These are phyloP conservation scores for Capronia americana DNA, from an alignment of 2,329 filamentous ascomycete species.

Conservation along the genomic window DNA sequence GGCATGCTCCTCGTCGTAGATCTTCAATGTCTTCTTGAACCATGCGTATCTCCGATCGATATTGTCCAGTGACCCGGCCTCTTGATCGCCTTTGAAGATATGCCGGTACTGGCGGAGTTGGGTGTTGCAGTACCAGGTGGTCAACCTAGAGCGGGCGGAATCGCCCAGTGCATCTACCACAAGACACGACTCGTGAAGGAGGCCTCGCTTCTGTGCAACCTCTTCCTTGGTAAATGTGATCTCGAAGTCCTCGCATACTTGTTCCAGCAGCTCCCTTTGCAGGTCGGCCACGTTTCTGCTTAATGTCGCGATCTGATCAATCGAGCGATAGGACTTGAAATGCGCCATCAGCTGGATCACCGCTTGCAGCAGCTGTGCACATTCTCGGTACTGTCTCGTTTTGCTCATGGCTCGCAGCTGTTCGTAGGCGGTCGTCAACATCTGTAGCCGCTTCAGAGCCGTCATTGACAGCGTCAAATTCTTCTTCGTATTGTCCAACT, in stretches of 20 bases:
- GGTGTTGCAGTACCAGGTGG: constrained; percentile 98
- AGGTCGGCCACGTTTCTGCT: constrained; percentile 92
- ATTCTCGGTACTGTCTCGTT: constrained; percentile 90
- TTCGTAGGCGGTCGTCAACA: constrained; percentile 99
- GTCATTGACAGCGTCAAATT: constrained; percentile 98
- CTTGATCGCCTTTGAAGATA: constrained; percentile 94
- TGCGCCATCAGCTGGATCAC: constrained; percentile 98
- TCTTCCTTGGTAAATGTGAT: constrained; percentile 90
- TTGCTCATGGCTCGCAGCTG: constrained; percentile 84
- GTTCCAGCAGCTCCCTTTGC: constrained; percentile 89
- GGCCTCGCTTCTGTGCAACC: constrained; percentile 70
- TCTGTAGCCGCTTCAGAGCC: constrained; percentile 92
- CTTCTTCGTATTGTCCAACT: constrained; percentile 92
- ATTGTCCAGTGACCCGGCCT: constrained; percentile 94
- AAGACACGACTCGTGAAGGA: constrained; percentile 83
- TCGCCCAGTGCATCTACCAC: constrained; percentile 96
- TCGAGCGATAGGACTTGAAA: constrained; percentile 97
- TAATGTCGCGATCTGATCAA: constrained; percentile 94
- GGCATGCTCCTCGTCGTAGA: constrained; percentile 91
- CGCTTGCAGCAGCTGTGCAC: constrained; percentile 88
- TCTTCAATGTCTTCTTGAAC: constrained; percentile 95
- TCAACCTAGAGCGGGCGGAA: constrained; percentile 76
- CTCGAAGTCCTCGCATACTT: constrained; percentile 99
- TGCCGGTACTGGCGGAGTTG: constrained; percentile 94
- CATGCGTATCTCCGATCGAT: constrained; percentile 93